Base-by-base conservation (phyloP, 2,329 filamentous ascomycete species). In the Aspergillus clavatus region DNA sequence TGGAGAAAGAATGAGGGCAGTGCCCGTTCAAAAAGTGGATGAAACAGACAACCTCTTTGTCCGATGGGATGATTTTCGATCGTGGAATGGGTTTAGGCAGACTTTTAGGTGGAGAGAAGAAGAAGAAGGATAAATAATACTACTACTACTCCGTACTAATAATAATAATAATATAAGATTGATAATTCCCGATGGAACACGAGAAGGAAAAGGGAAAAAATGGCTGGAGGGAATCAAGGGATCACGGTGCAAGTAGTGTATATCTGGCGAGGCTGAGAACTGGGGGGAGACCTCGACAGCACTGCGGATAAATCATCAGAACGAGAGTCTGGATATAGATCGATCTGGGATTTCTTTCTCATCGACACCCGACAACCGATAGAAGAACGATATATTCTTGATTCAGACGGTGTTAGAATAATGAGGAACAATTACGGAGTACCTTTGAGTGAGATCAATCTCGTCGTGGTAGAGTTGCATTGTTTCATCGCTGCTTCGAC, bases 1-100 rank as follows among this genome's bases (percentile, higher is more conserved):
- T 39, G 43, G 42, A 46, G 48, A 47, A 52, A 45, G 51, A 48
- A 33, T 28, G 28, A 38, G 19, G 43, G 41, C 42, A 45, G 47
- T 49, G 42, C 45, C 42, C 41, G 51, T 51, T n/a, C 38, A 42
- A 11, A 35, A 18, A 16, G n/a, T 18, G 16, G 16, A 35, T 35
- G 31, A 21, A 35, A 35, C 31, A 35, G 18, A 35, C 31, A 35
- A 35, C 31, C 19, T 16, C 31, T 35, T 35, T 35, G 31, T 35
- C 14, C 19, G 31, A 18, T 11, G 29, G 8, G 12, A 8, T 35
- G 16, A 19, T 21, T 35, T 21, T 35, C 11, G 11, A 4, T 11
- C 18, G 18, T 35, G 14, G 14, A 8, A 6, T 2, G 16, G 16
- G 41, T 39, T 40, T 24, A 43, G 40, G 40, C 42, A 38, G 44